Evolutionary conservation across 1,139 yeast species (phyloP).

Genomic region (Geotrichum bryndzae): DNA sequence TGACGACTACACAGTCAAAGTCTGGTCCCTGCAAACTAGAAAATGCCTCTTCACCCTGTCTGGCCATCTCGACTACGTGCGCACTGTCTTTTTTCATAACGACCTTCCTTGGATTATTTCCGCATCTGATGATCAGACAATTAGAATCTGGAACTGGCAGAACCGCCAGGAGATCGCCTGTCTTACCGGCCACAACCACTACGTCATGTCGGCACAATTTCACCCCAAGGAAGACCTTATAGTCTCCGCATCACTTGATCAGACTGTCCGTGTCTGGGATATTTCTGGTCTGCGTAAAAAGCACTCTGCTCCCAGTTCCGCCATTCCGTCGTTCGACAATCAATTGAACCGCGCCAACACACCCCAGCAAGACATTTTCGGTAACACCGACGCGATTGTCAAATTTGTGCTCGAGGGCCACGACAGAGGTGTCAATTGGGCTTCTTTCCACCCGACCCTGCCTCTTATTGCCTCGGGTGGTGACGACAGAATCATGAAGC

Average conservation of each 20-base stretch:
- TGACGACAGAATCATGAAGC: conserved; percentile 89
- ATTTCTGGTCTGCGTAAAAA: conserved; percentile 91
- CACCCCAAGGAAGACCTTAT: conserved; percentile 93
- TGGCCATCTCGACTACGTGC: conserved; percentile 89
- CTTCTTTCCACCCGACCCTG: conserved; percentile 92
- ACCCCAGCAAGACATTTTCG: conserved; percentile 81
- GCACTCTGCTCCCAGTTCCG: conserved; percentile 68
- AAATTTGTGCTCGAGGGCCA: conserved; percentile 97
- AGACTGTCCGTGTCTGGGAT: conserved; percentile 99
- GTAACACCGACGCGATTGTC: conserved; percentile 88
- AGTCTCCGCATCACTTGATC: conserved; percentile 94
- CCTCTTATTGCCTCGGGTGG: conserved; percentile 95
- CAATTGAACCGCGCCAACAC: conserved; percentile 52
- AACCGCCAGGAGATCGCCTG: conserved; percentile 96
- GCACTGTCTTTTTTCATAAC: conserved; percentile 91
- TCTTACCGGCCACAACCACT: conserved; percentile 95
- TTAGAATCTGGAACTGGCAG: conserved; percentile 99
- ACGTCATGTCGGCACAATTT: conserved; percentile 97
- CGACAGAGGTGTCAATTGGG: conserved; percentile 98
- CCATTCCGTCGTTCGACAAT: conserved; percentile 60
- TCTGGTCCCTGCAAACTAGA: conserved; percentile 91
- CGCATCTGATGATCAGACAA: conserved; percentile 96
- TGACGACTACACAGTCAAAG: conserved; percentile 91
- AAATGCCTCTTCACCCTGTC: conserved; percentile 85
- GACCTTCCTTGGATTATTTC: conserved; percentile 97